Base-by-base conservation (phyloP, 2,329 filamentous ascomycete species). In the Trichoderma pleuroti region DNA sequence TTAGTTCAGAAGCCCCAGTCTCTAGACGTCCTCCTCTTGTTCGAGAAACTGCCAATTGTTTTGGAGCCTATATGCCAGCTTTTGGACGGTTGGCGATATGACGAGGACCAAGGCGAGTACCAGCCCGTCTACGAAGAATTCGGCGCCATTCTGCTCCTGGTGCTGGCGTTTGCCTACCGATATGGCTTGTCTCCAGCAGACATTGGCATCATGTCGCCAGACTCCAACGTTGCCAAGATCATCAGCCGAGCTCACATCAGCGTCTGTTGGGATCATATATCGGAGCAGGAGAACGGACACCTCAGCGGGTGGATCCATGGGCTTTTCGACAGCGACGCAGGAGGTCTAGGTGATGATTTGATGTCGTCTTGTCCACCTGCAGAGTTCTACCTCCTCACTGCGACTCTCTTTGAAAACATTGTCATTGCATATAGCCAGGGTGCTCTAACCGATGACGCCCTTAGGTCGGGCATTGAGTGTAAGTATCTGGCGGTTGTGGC, bases 41-140 rank as follows among this genome's bases (percentile, higher is more conserved):
- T 94, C 76, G 88, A 91, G 71, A 92, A 90, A 72, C 86, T 92
- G 0, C 83, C 87, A 0, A 86, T 86, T n/a, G 87, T 96, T 12
- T 81, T 96, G 4, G 88, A 89, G 62, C 93, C 93, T 1, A 80
- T 96, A 1, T 94, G 92, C 78, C 88, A 90, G 26, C 83, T 95
- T 12, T 84, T 97, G 14, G 92, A 96, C 75, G 88, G 88, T 72
- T 96, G 93, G 93, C 85, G 87, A 12, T 93, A 94, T 75, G 93
- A 95, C 49, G 92, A 94, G 72, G 92, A 95, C 74, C 92, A 94
- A 80, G 90, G 89, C 67, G 93, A 96, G 77, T 93, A 93, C 75
- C 93, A 95, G 77, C 92, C 92, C 0, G 89, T 94, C 0, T 96
- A 96, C 75, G 93, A 96, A 76, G 93, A 97, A 75, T 96, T 95